Conservation (phyloP, 352 stramenopile genomes). For the Globisporangium apiculatum region DNA sequence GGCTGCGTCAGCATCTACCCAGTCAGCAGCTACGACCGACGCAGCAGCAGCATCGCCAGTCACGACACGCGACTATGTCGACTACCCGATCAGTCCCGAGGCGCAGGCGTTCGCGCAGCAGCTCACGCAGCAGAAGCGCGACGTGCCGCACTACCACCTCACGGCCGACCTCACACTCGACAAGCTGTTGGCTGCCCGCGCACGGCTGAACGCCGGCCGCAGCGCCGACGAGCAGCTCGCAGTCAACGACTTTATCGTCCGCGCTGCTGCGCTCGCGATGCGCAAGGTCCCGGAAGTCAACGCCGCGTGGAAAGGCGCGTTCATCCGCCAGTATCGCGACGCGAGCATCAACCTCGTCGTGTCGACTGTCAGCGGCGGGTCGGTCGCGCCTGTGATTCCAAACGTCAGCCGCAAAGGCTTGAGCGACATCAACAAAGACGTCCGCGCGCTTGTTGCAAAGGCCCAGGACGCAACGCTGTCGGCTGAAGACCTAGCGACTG, state of each 20-base stretch:
- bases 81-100: conserved; percentile 88
- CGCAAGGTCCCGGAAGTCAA: conserved; percentile 93
- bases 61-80: conserved; percentile 78
- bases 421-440: conserved; percentile 83
- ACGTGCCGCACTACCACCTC: conserved; percentile 97
- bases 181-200: conserved; percentile 87
- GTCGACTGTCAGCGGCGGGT: conserved; percentile 48
- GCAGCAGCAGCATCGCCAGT: conserved; percentile 26
- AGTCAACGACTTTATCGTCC: conserved; percentile 98
- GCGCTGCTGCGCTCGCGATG: conserved; percentile 92
- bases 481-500: conserved; percentile 56
- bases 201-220: conserved; percentile 89
- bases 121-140: conserved; percentile 90
- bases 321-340: conserved; percentile 94
- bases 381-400: conserved; percentile 97
- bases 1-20: conserved; percentile 5
- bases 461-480: conserved; percentile 34
- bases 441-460: conserved; percentile 58
- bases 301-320: conserved; percentile 81
- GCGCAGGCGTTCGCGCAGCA: conserved; percentile 76
- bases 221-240: conserved; percentile 90
- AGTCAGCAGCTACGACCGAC: conserved; percentile 10
- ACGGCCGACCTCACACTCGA: conserved; percentile 92
- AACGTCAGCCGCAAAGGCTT: conserved; percentile 88
- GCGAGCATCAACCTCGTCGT: conserved; percentile 93